A percentile compares a stretch with the other conserved stretches of the same genome.
Conservation (phyloP, 169 alveolate species). For the Plasmodium gaboni region DNA sequence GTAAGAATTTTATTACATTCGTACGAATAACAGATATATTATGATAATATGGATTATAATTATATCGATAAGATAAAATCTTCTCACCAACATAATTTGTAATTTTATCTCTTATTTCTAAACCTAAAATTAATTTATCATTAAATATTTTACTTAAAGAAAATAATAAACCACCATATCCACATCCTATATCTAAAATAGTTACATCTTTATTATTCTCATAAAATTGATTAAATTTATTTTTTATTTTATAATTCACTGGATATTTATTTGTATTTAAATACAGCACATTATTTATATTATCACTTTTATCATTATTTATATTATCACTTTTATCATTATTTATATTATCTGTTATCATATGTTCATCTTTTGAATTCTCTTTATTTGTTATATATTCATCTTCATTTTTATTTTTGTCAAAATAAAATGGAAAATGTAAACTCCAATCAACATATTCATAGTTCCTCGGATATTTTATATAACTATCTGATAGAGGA, state of each 20-base stretch:
- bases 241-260: constrained; percentile 9
- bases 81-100: constrained; percentile 92
- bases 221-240: not conserved
- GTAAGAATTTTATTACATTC: constrained; percentile 91
- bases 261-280: constrained; percentile 52
- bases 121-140: constrained; percentile 84
- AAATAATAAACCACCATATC: constrained; percentile 91
- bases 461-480: constrained; percentile 86
- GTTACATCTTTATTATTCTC: constrained; percentile 36
- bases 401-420: not conserved
- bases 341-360: not conserved
- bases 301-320: constrained; percentile 6
- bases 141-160: constrained; percentile 85
- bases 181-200: constrained; percentile 92
- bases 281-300: constrained; percentile 3
- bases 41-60: constrained; percentile 73
- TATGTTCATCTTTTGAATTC: constrained; percentile 2
- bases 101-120: constrained; percentile 92
- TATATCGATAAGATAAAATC: constrained; percentile 83
- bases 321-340: not conserved
- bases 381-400: constrained; percentile 5
- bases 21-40: constrained; percentile 89
- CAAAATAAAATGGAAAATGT: constrained; percentile 80
- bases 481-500: constrained; percentile 89
- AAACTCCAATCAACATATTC: constrained; percentile 86